Base-by-base conservation (phyloP, 805 yeast species). In the Schwanniomyces sp. region DNA sequence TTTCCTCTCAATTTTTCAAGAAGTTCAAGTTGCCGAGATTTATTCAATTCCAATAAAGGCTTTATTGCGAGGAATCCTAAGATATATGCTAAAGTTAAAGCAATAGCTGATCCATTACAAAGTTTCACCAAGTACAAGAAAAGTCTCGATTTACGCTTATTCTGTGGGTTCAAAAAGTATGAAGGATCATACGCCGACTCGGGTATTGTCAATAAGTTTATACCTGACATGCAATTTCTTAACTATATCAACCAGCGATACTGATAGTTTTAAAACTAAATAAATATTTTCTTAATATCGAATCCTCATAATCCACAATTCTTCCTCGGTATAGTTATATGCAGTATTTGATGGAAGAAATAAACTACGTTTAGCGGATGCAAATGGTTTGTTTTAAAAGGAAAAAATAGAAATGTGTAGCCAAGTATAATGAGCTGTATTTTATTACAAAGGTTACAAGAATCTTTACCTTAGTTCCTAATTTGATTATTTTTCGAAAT, bases 131-230 rank as follows among this genome's bases (percentile, higher is more conserved):
- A 41, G 46, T 61, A 73, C 34, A 45, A 50, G 11, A 62, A 36
- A 25, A 65, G 38, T n/a, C 53, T 53, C 11, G 73, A 64, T 32
- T 51, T 50, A 9, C 59, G 50, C 10, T 57, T 52, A 39, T 25
- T 34, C 14, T 32, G 26, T 1, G 55, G 40, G 5, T 53, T 44
- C 14, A 51, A 40, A 43, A 34, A 30, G 17, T 62, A 69, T 5
- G 57, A 50, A 14, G 54, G 52, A 44, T 73, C 72, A 51, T 63
- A 73, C 0, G 77, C 69, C 2, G 70, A 42, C 47, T 73, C 78
- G 3, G 78, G 76, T 1, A 73, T 69, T 3, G 76, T 69, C 26
- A 72, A 56, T 21, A 63, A 51, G 1, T 74, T 75, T 9, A 72
- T 63, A 50, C 25, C 30, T 7, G 52, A 42, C 52, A 51, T 52